Conservation (phyloP, 2,329 filamentous ascomycete species). For the Atkinsonella hypoxylon region DNA sequence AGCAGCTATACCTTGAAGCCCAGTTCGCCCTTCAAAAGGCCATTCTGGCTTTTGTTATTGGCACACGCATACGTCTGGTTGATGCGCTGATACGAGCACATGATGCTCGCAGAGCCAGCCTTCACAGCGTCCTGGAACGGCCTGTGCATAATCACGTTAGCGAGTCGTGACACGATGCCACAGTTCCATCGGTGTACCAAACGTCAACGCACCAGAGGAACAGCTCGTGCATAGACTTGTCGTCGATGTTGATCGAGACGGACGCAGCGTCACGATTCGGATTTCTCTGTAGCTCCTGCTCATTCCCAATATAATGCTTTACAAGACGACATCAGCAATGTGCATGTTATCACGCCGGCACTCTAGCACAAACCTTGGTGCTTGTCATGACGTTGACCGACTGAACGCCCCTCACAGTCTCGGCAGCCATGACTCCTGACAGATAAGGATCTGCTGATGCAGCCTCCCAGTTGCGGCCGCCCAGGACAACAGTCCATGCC, state of each 20-base stretch:
- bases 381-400: conserved; percentile 50
- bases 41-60: conserved; percentile 55
- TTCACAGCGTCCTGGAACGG: conserved; percentile 56
- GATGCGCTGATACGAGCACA: conserved; percentile 56
- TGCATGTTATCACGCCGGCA: not conserved
- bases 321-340: conserved; percentile 21
- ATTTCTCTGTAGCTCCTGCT: conserved; percentile 65
- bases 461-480: conserved; percentile 56
- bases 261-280: conserved; percentile 45
- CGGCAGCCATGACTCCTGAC: conserved; percentile 32
- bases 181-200: too few relatives aligned
- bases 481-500: conserved; percentile 45
- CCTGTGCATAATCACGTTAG: conserved; percentile 34
- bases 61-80: conserved; percentile 62
- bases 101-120: conserved; percentile 43
- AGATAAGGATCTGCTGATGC: conserved; percentile 45
- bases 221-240: conserved; percentile 47
- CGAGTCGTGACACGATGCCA: too few relatives aligned
- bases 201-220: conserved; percentile 57
- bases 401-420: conserved; percentile 33
- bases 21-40: conserved; percentile 49
- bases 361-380: conserved; percentile 28
- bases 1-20: conserved; percentile 32
- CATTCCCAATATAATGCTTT: conserved; percentile 62
- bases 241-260: conserved; percentile 45